Evolutionary conservation across 2,329 filamentous ascomycete species (phyloP).

Genomic region (Phoma sp.): DNA sequence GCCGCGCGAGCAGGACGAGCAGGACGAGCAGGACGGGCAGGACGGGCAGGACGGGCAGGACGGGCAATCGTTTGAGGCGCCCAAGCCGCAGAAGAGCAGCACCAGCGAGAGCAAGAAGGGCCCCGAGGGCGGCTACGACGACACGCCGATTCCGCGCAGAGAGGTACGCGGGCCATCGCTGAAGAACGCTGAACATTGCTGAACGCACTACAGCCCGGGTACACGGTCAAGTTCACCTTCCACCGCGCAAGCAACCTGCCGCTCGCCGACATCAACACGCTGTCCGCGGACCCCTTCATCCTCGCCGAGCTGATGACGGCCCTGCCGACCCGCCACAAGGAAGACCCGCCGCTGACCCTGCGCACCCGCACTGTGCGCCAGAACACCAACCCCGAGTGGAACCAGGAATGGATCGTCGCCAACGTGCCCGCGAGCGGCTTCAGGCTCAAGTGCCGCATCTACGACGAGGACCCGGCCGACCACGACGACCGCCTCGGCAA

Average conservation of each 20-base stretch:
- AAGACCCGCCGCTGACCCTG: slow-evolving; percentile 77
- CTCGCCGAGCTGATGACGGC: slow-evolving; percentile 75
- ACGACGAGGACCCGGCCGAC: slow-evolving; percentile 88
- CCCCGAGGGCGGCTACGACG: slow-evolving; percentile 80
- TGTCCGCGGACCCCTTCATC: slow-evolving; percentile 85
- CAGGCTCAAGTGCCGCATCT: slow-evolving; percentile 82
- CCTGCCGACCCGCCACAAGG: slow-evolving; percentile 80
- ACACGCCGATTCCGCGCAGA: slow-evolving; percentile 73
- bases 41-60: slow-evolving; percentile 12
- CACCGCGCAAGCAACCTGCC: slow-evolving; percentile 83
- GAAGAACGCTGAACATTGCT: background rate
- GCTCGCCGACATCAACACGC: slow-evolving; percentile 77
- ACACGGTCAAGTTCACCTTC: slow-evolving; percentile 85
- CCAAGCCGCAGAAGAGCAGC: slow-evolving; percentile 36
- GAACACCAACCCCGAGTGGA: slow-evolving; percentile 79
- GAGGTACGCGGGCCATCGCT: slow-evolving; percentile 11
- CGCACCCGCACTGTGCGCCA: slow-evolving; percentile 79
- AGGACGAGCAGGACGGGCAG: no score
- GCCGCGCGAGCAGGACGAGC: no score
- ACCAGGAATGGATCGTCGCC: slow-evolving; percentile 85
- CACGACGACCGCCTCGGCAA: slow-evolving; percentile 89
- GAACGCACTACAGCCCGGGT: slow-evolving; percentile 70
- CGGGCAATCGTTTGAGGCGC: slow-evolving; percentile 5
- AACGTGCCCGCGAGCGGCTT: slow-evolving; percentile 85
- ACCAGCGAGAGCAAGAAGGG: slow-evolving; percentile 44